Base-by-base conservation (phyloP, 352 stramenopile genomes). In the Pythium folliculosum region DNA sequence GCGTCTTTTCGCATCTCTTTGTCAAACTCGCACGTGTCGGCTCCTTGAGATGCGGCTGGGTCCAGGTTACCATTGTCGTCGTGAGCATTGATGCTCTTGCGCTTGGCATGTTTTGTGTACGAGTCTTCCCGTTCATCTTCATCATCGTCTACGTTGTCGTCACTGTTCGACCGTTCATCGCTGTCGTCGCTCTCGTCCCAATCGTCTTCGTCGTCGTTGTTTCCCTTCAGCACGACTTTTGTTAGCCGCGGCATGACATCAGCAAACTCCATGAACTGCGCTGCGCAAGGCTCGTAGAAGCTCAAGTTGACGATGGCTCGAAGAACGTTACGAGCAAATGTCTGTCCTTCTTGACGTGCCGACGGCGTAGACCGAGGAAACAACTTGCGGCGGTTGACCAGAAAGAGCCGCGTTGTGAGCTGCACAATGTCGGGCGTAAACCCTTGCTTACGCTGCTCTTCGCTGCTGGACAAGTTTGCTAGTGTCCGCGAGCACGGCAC, bases 381-480 rank as follows among this genome's bases (percentile, higher is more conserved):
- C 40, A 82, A 65, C 17, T 73, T 77, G 16, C 73, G 56, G 0
- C 71, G 74, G 49, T 90, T 72, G 2, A 92, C 54, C 5, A 90
- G 43, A 22, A 80, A 73, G 5, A 91, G 61, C 9, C 76, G 73
- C 4, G 77, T 80, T 0, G 79, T 73, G 57, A 91, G 67, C 13
- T 85, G 67, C 48, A 92, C 77, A 17, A 90, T 72, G 3, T 91
- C 82, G 3, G 75, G 59, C 19, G 68, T 51, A 52, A 92, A 89
- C 30, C 74, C 76, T 13, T 82, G 72, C 1, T 71, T 67, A 16
- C 81, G 80, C 17, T 87, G 56, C 14, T 94, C 84, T 9, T 74
- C 68, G 52, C 80, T 88, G n/a, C 80, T 81, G 0, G 86, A 91
- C 49, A 94, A 83, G 62, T 94, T 94, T 0, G 73, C 80, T 0